These are phyloP conservation scores for Erodium chrysanthum DNA, from an alignment of 441 rosid species.

Conservation along the genomic window DNA sequence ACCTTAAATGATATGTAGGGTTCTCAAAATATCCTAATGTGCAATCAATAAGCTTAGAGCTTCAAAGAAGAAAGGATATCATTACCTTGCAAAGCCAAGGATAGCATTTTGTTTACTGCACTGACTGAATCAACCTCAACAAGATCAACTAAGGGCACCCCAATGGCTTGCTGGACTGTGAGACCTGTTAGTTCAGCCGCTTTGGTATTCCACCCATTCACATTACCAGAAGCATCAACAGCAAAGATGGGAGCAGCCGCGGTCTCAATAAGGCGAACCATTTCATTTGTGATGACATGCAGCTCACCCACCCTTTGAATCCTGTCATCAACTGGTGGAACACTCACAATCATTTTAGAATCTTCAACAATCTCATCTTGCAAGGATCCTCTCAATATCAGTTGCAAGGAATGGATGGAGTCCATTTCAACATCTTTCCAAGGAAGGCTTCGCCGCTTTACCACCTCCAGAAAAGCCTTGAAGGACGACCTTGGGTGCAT, in stretches of 20 bases:
- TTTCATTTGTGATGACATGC: constrained; percentile 49
- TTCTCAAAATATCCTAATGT: not conserved
- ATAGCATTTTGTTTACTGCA: constrained; percentile 33
- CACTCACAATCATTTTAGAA: constrained; percentile 39
- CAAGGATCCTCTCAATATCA: constrained; percentile 63
- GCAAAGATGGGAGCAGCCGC: constrained; percentile 76
- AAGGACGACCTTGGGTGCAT: constrained; percentile 89
- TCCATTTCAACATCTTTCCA: constrained; percentile 91
- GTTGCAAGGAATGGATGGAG: constrained; percentile 75
- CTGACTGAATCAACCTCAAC: constrained; percentile 39
- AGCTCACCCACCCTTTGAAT: constrained; percentile 49
- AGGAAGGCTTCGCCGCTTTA: constrained; percentile 52
- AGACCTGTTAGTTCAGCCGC: constrained; percentile 66
- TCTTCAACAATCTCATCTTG: constrained; percentile 37
- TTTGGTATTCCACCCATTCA: constrained; percentile 79
- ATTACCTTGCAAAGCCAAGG: constrained; percentile 52
- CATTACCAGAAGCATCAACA: constrained; percentile 50
- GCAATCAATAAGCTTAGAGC: not conserved
- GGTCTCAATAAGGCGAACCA: constrained; percentile 76
- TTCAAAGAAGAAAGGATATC: not conserved
- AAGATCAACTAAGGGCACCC: constrained; percentile 43
- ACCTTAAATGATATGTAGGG: not conserved
- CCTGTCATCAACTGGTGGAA: constrained; percentile 35
- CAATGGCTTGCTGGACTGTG: constrained; percentile 60
- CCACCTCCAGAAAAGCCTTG: constrained; percentile 75